Evolutionary conservation across 306 rosid species (phyloP), one percentile per base, ranked within the genome.

Genomic region (Malus orientalis): DNA sequence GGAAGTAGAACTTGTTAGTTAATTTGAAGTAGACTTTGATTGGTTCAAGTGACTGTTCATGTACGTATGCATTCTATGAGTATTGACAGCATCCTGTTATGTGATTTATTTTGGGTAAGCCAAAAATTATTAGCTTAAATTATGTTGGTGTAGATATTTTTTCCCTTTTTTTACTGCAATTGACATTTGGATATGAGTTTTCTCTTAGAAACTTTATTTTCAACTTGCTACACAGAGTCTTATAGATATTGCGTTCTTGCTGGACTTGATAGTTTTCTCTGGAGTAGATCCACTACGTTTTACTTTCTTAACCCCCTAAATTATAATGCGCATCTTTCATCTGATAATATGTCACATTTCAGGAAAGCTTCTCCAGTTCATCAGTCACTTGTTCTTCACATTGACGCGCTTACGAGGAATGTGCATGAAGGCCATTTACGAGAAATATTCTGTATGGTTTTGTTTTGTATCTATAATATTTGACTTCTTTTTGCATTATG

Each of bases 401-500:
- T 96, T 54, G 98, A 96, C 44, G 83, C 89, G 67, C 98, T 96
- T 76, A 91, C 97, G 75, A 89, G 99, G 87, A 96, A 96, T 85
- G 99, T 96, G 82, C 80, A 96, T 62, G 99, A 96, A 81, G 97
- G 97, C 84, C 98, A 96, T 87, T 84, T 96, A 76, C 86, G 76
- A 82, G 99, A 96, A 84, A 96, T 96, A 42, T 96, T 96, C 76
- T 74, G 99, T 96, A 91, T 67, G 99, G 73, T 67, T 76, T 71
- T 60, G 4, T 44, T 45, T 53, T 45, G 36, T 53, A 45, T 75
- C 63, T 32, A 33, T 61, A 60, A 3, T 30, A 14, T 16, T 80
- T 70, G 13, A 82, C 40, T 68, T 77, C 3, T 45, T 55, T 64
- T 63, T 33, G 16, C 36, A 36, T 84, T 23, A 29, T 32, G 73